A percentile compares a stretch with the other conserved stretches of the same genome.
Conservation (phyloP, 2,329 filamentous ascomycete species). For the Sarocladium kiliense region DNA sequence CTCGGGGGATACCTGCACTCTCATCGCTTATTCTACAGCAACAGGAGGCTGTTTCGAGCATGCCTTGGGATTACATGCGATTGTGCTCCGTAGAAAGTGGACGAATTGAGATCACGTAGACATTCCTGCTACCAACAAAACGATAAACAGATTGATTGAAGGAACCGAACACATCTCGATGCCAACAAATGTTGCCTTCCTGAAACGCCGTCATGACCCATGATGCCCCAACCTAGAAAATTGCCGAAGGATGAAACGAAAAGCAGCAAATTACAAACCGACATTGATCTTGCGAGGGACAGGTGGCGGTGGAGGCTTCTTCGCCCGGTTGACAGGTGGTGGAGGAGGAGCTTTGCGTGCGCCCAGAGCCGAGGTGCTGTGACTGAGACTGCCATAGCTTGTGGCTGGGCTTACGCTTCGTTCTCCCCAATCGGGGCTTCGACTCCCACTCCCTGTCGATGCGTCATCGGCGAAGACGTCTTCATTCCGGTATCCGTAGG, state of each 20-base stretch:
- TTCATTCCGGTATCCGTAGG: constrained; percentile 25
- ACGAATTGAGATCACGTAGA: too few relatives aligned
- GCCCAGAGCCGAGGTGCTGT: constrained; percentile 25
- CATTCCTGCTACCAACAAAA: too few relatives aligned
- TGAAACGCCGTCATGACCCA: not conserved
- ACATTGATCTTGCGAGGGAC: constrained; percentile 22
- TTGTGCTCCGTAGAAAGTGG: too few relatives aligned
- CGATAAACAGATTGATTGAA: too few relatives aligned
- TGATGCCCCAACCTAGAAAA: not conserved
- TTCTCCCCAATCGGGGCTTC: constrained; percentile 45
- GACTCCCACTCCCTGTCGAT: constrained; percentile 43
- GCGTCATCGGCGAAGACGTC: constrained; percentile 47
- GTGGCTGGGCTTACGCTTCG: constrained; percentile 51
- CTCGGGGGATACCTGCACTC: too few relatives aligned
- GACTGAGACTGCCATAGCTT: constrained; percentile 49
- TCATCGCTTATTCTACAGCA: too few relatives aligned
- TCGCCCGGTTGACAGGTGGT: constrained; percentile 42
- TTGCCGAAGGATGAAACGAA: not conserved
- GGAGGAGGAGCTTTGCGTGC: constrained; percentile 51
- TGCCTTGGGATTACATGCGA: too few relatives aligned
- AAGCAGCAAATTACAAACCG: not conserved
- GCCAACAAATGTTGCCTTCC: not conserved
- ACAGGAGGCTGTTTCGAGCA: too few relatives aligned
- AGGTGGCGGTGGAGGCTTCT: constrained; percentile 31
- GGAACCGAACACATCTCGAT: too few relatives aligned